Evolutionary conservation across 805 yeast genomes (phyloP), one percentile per base, ranked within the genome.

Genomic region (Torulaspora delbrueckii): DNA sequence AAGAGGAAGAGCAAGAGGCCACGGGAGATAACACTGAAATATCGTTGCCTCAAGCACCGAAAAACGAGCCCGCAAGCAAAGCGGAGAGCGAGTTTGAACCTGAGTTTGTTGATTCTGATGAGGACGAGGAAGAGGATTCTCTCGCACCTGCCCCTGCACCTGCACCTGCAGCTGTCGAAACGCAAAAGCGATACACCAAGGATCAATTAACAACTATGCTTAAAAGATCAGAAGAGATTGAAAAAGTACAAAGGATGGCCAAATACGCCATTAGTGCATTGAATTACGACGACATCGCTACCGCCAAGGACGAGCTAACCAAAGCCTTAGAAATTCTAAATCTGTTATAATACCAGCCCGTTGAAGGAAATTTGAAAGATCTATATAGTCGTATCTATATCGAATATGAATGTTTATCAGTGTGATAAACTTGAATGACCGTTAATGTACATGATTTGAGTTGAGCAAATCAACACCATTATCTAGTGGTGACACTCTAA

Each of bases 181-280:
- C 18, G 19, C 34, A 24, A 16, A 39, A 32, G 23, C 26, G 34
- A 13, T 40, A 43, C 7, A 59, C 62, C 7, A 63, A 66, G 47
- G 72, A 67, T 8, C 72, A 76, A 37, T 68, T 84, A 12, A 56
- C 65, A n/a, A 58, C 68, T 13, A 76, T 84, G 45, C 62, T 84
- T 57, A 74, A 76, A 46, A 69, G 72, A 12, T 76, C 81, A 18
- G 85, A 78, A 43, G 68, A 73, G 37, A 79, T 84, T 16, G 59
- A 78, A 8, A 70, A 74, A 54, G 78, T 82, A 1, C 91, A 84
- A 57, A 83, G 79, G 54, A 76, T 74, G 48, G 85, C 90, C 26
- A 83, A 79, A 59, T 85, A 81, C 60, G 91, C 89, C 1, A 79
- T 84, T 5, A 81, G 88, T 46, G 93, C 95, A 0, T 70, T 85